These are phyloP conservation scores for Phytophthora pisi DNA, from an alignment of 352 stramenopile species.

Conservation along the genomic window DNA sequence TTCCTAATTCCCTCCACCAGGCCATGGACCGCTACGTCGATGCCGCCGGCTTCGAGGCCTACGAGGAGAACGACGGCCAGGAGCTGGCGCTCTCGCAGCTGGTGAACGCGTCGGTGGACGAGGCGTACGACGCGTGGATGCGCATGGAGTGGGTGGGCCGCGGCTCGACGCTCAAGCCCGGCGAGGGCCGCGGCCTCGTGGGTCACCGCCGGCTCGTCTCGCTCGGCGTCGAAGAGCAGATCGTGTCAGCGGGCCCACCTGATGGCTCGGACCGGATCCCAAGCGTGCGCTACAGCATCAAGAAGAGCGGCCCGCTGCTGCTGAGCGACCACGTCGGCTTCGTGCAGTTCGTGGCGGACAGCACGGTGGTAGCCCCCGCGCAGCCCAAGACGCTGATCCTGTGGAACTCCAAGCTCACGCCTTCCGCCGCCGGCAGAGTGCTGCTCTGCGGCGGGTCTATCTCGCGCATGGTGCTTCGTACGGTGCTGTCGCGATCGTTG, in stretches of 20 bases:
- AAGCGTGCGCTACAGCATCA: constrained; percentile 55
- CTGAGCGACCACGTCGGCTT: constrained; percentile 57
- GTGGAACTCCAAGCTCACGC: constrained; percentile 68
- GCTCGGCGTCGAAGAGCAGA: constrained; percentile 59
- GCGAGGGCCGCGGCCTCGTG: constrained; percentile 47
- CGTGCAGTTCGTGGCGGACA: constrained; percentile 63
- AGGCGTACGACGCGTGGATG: constrained; percentile 61
- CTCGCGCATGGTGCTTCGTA: constrained; percentile 39
- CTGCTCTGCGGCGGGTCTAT: constrained; percentile 64
- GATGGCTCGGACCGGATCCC: constrained; percentile 46
- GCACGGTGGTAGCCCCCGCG: constrained; percentile 11
- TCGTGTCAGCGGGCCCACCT: constrained; percentile 53
- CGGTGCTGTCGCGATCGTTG: constrained; percentile 38
- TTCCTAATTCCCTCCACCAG: constrained; percentile 8
- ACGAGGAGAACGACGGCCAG: constrained; percentile 55
- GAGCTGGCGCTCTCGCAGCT: constrained; percentile 52
- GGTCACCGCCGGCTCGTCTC: constrained; percentile 48
- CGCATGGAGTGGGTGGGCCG: constrained; percentile 48
- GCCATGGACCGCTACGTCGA: constrained; percentile 47
- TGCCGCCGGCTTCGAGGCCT: constrained; percentile 43
- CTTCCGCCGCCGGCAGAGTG: constrained; percentile 52
- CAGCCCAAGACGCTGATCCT: constrained; percentile 58
- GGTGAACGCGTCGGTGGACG: constrained; percentile 34
- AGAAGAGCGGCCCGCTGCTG: constrained; percentile 49
- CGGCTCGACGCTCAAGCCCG: constrained; percentile 37